Evolutionary conservation across 768 basidiomycete genomes (phyloP).

Genomic region (Suillus lakei): DNA sequence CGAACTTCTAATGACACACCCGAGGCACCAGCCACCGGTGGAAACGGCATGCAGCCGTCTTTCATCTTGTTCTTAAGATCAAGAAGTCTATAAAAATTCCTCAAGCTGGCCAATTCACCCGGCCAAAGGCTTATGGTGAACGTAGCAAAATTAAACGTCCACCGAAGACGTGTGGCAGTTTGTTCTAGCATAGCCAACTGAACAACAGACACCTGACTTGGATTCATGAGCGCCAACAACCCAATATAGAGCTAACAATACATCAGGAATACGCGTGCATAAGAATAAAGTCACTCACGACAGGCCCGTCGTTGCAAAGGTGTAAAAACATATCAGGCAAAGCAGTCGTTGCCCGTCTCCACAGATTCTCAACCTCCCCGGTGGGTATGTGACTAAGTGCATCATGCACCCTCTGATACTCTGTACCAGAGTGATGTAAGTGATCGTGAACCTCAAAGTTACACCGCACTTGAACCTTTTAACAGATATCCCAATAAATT

Average conservation of each 20-base stretch:
- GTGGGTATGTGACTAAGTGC: constrained; percentile 24
- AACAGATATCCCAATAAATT: constrained; percentile 18
- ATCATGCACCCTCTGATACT: constrained; percentile 24
- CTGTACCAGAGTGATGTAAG: constrained; percentile 10
- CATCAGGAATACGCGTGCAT: neutral
- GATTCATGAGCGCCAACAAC: constrained; percentile 28
- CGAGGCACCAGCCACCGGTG: constrained; percentile 17
- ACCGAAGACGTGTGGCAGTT: constrained; percentile 25
- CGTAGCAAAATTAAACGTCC: constrained; percentile 21
- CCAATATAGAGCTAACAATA: constrained; percentile 32
- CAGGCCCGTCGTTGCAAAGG: constrained; percentile 23
- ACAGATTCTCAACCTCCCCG: constrained; percentile 17
- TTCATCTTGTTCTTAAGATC: constrained; percentile 28
- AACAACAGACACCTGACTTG: constrained; percentile 31
- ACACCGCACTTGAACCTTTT: constrained; percentile 15
- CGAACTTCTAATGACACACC: constrained; percentile 25
- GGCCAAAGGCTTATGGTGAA: constrained; percentile 13
- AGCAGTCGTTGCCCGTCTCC: constrained; percentile 5
- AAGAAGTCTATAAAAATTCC: constrained; percentile 24
- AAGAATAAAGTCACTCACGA: constrained; percentile 12
- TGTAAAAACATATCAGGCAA: constrained; percentile 10
- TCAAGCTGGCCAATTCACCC: constrained; percentile 22
- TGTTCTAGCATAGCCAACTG: constrained; percentile 37
- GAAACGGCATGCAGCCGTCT: constrained; percentile 31
- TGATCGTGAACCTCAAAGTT: constrained; percentile 1